phyloP scores from a whole-genome alignment of 257 asterid species.

The Thymus quinquecostatus region DNA sequence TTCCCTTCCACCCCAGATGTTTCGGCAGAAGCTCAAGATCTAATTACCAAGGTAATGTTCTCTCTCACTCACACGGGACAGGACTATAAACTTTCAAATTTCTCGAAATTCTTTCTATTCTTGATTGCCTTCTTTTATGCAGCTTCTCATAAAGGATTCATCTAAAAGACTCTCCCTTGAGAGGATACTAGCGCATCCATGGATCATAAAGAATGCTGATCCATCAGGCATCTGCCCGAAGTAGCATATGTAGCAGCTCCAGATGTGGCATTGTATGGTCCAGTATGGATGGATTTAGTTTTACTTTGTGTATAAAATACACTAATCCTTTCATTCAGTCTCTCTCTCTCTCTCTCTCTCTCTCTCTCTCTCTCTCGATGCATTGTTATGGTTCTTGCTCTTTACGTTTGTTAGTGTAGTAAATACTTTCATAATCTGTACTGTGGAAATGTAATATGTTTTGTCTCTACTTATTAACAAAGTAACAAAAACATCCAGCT shows the following conservation, averaged over 20 bases:
- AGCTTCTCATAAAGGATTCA: conserved; percentile 95
- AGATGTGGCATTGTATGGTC: neutral
- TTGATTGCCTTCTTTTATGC: conserved; percentile 40
- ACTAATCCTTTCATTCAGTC: no score
- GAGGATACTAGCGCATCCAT: conserved; percentile 83
- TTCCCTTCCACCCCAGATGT: conserved; percentile 69
- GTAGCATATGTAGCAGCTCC: conserved; percentile 23
- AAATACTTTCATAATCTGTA: no score
- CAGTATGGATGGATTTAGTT: neutral
- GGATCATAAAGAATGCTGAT: conserved; percentile 70
- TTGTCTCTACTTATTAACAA: neutral
- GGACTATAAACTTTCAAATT: neutral
- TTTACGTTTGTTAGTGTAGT: no score
- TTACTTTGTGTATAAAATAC: neutral
- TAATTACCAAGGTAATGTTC: conserved; percentile 67
- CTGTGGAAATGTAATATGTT: no score
- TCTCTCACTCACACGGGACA: neutral
- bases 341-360: no score
- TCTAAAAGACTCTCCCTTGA: conserved; percentile 78
- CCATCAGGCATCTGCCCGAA: conserved; percentile 49
- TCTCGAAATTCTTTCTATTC: neutral
- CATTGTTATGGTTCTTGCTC: no score
- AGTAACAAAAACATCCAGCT: neutral
- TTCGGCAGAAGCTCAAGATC: conserved; percentile 77
- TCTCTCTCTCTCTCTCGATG: no score